Base-by-base conservation (phyloP, 495 filamentous ascomycete species). In the Aspergillus nidulans region DNA sequence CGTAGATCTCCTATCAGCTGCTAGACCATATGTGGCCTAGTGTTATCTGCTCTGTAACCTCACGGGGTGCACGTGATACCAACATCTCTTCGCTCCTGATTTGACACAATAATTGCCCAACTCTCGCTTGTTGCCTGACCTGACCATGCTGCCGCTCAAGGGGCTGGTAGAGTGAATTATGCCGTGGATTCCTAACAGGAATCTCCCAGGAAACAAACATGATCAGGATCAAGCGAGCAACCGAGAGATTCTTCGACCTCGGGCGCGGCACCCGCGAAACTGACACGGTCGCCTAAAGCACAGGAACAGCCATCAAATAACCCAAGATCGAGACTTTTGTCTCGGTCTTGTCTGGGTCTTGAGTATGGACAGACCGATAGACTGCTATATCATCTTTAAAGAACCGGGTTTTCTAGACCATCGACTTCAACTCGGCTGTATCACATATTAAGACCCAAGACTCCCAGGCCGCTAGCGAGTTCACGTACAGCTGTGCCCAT, bases 171-270 rank as follows among this genome's bases (percentile, higher is more conserved):
- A 72, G 71, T 10, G 51, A 59, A 36, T 57, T 13, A 34, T 34
- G 30, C 30, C 30, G 83, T 84, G 0, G 85, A 87, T 66, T 77
- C 74, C 45, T 88, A 84, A 83, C 88, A 88, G 61, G 81, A 85
- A 32, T 36, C 85, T 85, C 66, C 72, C 77, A 52, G 73, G 73
- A 24, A 69, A 75, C 55, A 73, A 77, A 32, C 64, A 79, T 45
- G 26, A 70, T 75, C 69, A 60, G n/a, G 38, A 12, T 32, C 42
- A 39, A 43, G 63, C 64, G 32, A 72, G 73, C 41, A 72, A 73
- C 24, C 61, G 80, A 60, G 36, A 2, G 3, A 4, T 16, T 3
- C 76, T 83, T 53, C 81, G 84, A 4, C 25, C 10, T 12, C 43
- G 85, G 86, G 53, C 71, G 82, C 52, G 72, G 79, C 20, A 65